Evolutionary conservation across 2,329 filamentous ascomycete genomes (phyloP), one percentile per base, ranked within the genome.

Genomic region (Coniella vitis): DNA sequence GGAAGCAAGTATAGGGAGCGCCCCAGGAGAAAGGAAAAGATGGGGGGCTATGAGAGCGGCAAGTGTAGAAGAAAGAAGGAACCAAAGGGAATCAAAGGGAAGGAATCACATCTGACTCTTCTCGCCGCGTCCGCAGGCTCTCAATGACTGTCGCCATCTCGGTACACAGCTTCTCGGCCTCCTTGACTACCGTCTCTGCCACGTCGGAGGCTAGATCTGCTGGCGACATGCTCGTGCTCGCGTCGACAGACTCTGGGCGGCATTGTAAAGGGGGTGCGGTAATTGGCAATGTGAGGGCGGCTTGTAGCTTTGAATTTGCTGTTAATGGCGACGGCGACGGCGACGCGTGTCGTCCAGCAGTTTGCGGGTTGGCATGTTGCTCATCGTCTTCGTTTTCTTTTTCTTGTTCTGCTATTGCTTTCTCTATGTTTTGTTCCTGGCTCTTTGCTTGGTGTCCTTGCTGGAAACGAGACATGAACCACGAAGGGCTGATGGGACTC

Each of bases 81-180:
- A 65, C 64, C 73, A 34, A 32, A 34, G 40, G 29, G 40, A 42
- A 46, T 38, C 36, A 32, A 45, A 31, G 43, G 44, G 29, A 46
- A 20, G 43, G 36, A 41, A 47, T 53, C 47, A 53, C 79, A 61
- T 81, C 74, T 38, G 76, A 74, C 62, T 84, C 80, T 60, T 83
- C 76, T 54, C 76, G 75, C 35, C 80, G 70, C 35, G 70, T 70
- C 47, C 72, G 68, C 17, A 84, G 67, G 48, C 73, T 76, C 22
- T 63, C 63, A 31, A 79, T 66, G 10, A 79, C 68, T 4, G 64
- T 64, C 4, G 71, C 68, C 32, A 84, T 62, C 52, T 77, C 72
- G 16, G 67, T 63, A 35, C 74, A 74, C 3, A 84, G 62, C 53
- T 69, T 69, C 38, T 74, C 60, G 10, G 65, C 63, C 36, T 65